A percentile compares a stretch with the other conserved stretches of the same genome.
These are phyloP conservation scores for Aspergillus mulundensis DNA, from an alignment of 495 filamentous ascomycete genomes.

Conservation along the genomic window DNA sequence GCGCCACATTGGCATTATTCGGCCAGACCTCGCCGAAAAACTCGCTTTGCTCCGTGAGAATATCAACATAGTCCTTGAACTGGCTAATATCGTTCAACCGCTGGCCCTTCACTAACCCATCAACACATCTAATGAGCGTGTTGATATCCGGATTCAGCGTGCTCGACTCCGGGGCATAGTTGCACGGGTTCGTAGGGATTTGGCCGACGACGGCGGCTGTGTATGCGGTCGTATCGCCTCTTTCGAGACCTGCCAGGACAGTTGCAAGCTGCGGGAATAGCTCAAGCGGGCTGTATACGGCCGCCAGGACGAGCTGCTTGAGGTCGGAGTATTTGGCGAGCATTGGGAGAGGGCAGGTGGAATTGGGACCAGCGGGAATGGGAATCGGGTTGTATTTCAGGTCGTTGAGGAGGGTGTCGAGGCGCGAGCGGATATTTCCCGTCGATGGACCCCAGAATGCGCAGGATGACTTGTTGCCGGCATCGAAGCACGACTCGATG, in stretches of 20 bases:
- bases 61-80: not conserved
- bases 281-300: not conserved
- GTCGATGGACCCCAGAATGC: slow-evolving; percentile 36
- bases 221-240: not conserved
- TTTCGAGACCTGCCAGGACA: not conserved
- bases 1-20: not conserved
- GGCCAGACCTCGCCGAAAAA: slow-evolving; percentile 2
- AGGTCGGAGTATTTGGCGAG: slow-evolving; percentile 26
- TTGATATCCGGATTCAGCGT: not conserved
- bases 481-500: slow-evolving; percentile 34
- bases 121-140: not conserved
- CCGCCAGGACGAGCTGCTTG: not conserved
- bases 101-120: not conserved
- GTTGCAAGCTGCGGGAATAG: not conserved
- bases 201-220: not conserved
- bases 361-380: slow-evolving; percentile 6
- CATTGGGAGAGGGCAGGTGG: not conserved
- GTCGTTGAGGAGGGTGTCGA: slow-evolving; percentile 26
- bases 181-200: not conserved
- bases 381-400: slow-evolving; percentile 39
- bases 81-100: not conserved
- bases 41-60: not conserved
- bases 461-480: slow-evolving; percentile 29
- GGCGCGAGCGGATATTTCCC: slow-evolving; percentile 31
- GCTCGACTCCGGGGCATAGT: not conserved